Base-by-base conservation (phyloP, 2,329 filamentous ascomycete species). In the Pyrenochaeta sp. region DNA sequence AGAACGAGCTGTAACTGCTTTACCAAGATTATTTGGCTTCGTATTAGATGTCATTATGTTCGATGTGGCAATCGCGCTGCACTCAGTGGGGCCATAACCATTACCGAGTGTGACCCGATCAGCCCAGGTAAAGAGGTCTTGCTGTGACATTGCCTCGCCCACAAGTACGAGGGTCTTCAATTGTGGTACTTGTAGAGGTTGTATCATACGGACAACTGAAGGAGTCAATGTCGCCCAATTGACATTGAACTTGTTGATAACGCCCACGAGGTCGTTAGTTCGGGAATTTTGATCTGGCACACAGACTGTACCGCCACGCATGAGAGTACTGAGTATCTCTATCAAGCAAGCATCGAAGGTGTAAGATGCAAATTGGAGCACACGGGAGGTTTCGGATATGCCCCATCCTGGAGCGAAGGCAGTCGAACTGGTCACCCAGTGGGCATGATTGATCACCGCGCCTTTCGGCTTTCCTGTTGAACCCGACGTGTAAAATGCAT, bases 371-470 rank as follows among this genome's bases (percentile, higher is more conserved):
- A 79, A 80, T 43, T 82, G 78, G 6, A 88, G 78, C 3, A 87
- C 83, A 4, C 88, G 80, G 10, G 85, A 86, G 0, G 71, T 72
- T 5, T 66, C 74, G 43, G 77, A 78, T 45, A 86, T 83, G 1
- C 79, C 75, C 56, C 65, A 66, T 4, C 52, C 51, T 1, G 62
- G 66, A 15, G 67, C 64, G 30, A 69, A 72, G 2, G 56, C 60
- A 2, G 61, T 56, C 4, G 68, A 70, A 49, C 68, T 66, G 3
- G 85, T 84, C 1, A 83, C 83, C 1, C 89, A 77, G 0, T 85
- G 81, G 0, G 76, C 76, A 61, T 90, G 88, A 7, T 83, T 84
- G 54, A 89, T 84, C 15, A 87, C 83, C 11, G 87, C 83, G 1
- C 85, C 87, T 51, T 86, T 85, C 0, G 85, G 83, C 45, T 79